phyloP scores from a whole-genome alignment of 1,284 basidiomycete genomes.

The Porodaedalea pini region DNA sequence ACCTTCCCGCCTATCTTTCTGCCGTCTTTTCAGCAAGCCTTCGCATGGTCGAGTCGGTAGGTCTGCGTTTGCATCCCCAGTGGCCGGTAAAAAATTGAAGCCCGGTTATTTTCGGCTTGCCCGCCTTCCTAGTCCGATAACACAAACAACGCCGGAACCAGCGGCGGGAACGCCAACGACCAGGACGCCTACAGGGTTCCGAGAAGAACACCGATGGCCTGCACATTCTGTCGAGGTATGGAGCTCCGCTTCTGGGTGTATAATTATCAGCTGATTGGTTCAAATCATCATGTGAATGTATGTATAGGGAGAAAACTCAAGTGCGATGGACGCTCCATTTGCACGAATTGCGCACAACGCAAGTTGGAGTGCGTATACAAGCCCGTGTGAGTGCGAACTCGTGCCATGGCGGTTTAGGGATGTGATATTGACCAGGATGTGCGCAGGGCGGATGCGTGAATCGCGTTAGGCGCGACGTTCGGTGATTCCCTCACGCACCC shows the following conservation, averaged over 20 bases:
- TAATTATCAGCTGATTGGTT: neutral
- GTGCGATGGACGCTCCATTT: constrained; percentile 23
- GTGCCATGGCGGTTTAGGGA: neutral
- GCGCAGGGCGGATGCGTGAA: constrained; percentile 1
- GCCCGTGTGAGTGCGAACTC: constrained; percentile 19
- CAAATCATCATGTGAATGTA: neutral
- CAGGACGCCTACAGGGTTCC: constrained; percentile 21
- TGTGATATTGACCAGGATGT: neutral
- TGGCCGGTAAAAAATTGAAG: neutral
- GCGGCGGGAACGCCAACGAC: neutral
- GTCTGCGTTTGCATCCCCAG: neutral
- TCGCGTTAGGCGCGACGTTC: neutral
- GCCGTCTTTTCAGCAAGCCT: neutral
- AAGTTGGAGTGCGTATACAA: constrained; percentile 21
- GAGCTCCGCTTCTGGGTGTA: neutral
- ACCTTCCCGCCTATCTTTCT: neutral
- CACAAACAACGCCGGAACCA: neutral
- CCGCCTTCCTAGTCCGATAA: neutral
- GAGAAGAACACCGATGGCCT: constrained; percentile 23
- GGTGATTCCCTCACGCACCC: neutral
- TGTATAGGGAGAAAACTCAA: constrained; percentile 22
- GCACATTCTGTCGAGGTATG: constrained; percentile 23
- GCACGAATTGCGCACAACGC: constrained; percentile 20
- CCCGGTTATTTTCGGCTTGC: neutral
- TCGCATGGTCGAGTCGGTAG: neutral